Conservation (phyloP, 306 rosid species). For the Purshia tridentata region DNA sequence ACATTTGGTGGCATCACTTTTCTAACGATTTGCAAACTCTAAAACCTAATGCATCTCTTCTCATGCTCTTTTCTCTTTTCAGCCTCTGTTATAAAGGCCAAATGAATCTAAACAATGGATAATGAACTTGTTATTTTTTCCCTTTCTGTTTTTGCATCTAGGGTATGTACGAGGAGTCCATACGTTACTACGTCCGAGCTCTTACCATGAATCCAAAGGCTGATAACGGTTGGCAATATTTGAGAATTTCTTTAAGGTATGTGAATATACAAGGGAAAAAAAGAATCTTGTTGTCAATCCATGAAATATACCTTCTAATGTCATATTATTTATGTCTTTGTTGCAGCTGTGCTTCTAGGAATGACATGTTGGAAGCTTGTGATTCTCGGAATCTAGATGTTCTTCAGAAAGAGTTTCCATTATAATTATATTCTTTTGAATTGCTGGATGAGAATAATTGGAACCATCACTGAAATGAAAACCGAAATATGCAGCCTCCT, state of each 20-base stretch:
- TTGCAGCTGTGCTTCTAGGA: constrained; percentile 94
- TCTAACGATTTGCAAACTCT: too few species aligned
- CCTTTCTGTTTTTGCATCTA: constrained; percentile 23
- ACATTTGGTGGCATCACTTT: not conserved
- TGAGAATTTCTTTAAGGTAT: constrained; percentile 93
- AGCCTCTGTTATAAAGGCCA: too few species aligned
- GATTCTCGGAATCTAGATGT: constrained; percentile 85
- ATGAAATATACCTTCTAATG: not conserved
- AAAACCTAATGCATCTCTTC: too few species aligned
- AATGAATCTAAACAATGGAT: too few species aligned
- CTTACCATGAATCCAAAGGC: constrained; percentile 98
- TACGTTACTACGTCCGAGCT: constrained; percentile 91
- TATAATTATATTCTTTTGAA: constrained; percentile 31
- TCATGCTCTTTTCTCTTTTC: too few species aligned
- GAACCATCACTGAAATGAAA: not conserved
- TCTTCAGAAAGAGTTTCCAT: constrained; percentile 94
- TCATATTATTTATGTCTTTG: constrained; percentile 19
- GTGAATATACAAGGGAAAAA: constrained; percentile 5
- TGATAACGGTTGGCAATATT: constrained; percentile 96
- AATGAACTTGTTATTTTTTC: not conserved
- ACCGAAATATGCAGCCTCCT: constrained; percentile 1
- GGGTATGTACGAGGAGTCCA: constrained; percentile 93
- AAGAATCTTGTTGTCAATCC: not conserved
- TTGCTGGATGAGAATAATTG: not conserved
- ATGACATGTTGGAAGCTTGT: constrained; percentile 91